phyloP scores from a whole-genome alignment of 202 grass and related monocot species.

The Thinopyrum obtusiflorum region DNA sequence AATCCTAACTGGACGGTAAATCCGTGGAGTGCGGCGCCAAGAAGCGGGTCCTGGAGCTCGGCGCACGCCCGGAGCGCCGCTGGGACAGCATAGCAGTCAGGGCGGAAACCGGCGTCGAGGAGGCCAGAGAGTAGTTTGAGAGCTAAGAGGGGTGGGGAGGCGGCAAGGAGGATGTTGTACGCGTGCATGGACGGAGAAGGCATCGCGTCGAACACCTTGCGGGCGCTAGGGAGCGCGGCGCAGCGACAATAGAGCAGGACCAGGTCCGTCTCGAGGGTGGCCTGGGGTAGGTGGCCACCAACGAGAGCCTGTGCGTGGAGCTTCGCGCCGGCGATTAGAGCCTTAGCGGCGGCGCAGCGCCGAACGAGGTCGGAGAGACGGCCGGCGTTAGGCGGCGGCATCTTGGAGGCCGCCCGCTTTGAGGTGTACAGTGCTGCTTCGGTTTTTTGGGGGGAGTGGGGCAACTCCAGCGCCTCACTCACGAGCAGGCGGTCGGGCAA shows the following conservation, averaged over 20 bases:
- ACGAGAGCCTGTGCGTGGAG: constrained; percentile 41
- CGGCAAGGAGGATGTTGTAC: constrained; percentile 58
- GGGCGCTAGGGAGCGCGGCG: constrained; percentile 4
- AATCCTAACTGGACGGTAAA: constrained; percentile 32
- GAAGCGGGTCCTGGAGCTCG: constrained; percentile 5
- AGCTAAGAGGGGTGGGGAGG: constrained; percentile 18
- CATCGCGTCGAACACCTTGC: constrained; percentile 48
- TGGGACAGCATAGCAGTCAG: constrained; percentile 55
- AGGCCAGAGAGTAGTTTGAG: constrained; percentile 33
- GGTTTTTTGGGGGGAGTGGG: not conserved
- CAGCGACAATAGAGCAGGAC: constrained; percentile 56
- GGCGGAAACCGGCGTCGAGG: constrained; percentile 27
- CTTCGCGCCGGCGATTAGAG: constrained; percentile 4
- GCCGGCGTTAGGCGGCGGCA: constrained; percentile 8
- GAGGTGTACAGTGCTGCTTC: not conserved
- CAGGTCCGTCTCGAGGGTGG: constrained; percentile 56
- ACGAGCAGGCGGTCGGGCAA: too few relatives aligned
- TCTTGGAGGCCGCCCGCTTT: not conserved
- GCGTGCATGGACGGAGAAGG: constrained; percentile 42
- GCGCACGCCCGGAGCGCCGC: constrained; percentile 44
- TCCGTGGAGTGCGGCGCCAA: constrained; percentile 33
- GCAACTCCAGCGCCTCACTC: not conserved
- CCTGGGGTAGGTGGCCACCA: constrained; percentile 31
- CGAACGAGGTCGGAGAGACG: constrained; percentile 42
- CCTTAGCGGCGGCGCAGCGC: constrained; percentile 18